Conservation (phyloP, 2,329 filamentous ascomycete genomes). For the Monosporascus ibericus region DNA sequence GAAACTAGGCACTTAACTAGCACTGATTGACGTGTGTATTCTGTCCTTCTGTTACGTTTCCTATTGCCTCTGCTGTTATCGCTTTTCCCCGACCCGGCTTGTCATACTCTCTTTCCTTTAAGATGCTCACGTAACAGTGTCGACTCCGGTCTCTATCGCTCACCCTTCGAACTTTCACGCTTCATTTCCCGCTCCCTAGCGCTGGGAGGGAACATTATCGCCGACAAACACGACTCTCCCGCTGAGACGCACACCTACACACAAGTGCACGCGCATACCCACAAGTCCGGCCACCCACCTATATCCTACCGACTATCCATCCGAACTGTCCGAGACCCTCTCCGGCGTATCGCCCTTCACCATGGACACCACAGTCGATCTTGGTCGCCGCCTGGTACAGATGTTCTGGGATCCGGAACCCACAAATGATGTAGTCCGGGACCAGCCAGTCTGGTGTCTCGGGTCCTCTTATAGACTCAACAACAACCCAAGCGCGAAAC, state of each 20-base stretch:
- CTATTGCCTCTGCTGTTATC: background rate
- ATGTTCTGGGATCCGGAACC: slow-evolving; percentile 91
- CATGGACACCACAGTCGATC: slow-evolving; percentile 52
- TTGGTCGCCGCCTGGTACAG: slow-evolving; percentile 77
- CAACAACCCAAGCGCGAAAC: slow-evolving; percentile 12
- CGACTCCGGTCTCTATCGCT: background rate
- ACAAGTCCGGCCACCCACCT: background rate
- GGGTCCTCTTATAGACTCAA: slow-evolving; percentile 46
- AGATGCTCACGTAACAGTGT: background rate
- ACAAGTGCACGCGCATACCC: no score
- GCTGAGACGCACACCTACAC: background rate
- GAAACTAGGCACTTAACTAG: no score
- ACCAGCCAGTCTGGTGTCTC: slow-evolving; percentile 79
- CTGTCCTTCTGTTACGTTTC: background rate
- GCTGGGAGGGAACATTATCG: background rate
- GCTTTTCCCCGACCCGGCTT: no score
- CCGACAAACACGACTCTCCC: background rate
- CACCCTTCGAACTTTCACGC: background rate
- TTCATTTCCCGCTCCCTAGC: background rate
- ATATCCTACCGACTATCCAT: background rate
- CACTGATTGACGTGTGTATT: no score
- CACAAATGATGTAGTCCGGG: slow-evolving; percentile 63
- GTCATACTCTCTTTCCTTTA: background rate
- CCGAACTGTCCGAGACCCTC: no score
- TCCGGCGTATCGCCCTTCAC: slow-evolving; percentile 1